Evolutionary conservation across 345 rosid genomes (phyloP), one percentile per base, ranked within the genome.

Genomic region (Eucalyptus decipiens): DNA sequence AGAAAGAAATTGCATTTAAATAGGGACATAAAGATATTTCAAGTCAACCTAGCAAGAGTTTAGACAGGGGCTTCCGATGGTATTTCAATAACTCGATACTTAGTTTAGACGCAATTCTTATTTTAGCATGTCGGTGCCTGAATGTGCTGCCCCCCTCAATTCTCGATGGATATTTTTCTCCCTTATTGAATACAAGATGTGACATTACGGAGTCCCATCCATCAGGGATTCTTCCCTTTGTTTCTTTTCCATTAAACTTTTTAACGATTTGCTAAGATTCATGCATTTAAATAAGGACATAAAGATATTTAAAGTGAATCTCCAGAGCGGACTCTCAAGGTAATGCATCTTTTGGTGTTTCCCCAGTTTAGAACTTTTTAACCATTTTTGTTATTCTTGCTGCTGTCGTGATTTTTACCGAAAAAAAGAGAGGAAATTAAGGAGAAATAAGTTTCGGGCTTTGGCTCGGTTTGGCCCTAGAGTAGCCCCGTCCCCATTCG

Each of bases 111-210:
- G 24, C 11, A 52, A 3, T 52, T 52, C 24, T 52, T 19, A 19
- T 52, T 52, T 52, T 19, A 52, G 58, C 5, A 19, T 52, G 26
- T 19, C 2, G 0, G 11, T 52, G 58, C 2, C 0, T 52, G 2
- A 4, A 52, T 52, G 58, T 5, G 2, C 0, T 8, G 11, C 5
- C 58, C 10, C 8, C 58, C 11, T 52, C 5, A 52, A 52, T 52
- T 52, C 0, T 52, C 0, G 0, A 52, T 0, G 5, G 24, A 52
- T 52, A 11, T 52, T 52, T 19, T 52, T 52, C 24, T 52, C 0
- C 0, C 56, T 2, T 18, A 18, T 0, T 4, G 2, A 19, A 52
- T 52, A 52, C 1, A 8, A 52, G 58, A 52, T 1, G 2, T 52
- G 58, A 19, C 58, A 52, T 19, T 8, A 4, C 0, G 11, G 58